Percentiles rank a stretch among this genome's conserved stretches.
These are phyloP conservation scores for Candida endomychidarum DNA, from an alignment of 805 yeast genomes.

Conservation along the genomic window DNA sequence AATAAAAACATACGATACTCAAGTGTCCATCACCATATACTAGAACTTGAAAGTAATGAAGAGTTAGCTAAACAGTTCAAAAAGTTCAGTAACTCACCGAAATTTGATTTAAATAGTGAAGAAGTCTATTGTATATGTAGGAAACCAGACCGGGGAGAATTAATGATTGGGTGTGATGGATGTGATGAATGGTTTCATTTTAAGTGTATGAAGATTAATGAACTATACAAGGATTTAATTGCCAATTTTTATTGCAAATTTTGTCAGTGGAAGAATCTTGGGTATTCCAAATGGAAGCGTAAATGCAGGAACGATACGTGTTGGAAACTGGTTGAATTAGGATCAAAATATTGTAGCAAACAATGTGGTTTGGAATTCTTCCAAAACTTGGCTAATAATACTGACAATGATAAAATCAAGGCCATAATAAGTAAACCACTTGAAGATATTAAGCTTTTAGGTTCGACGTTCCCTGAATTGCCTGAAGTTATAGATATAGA, in stretches of 20 bases:
- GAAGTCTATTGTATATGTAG: constrained; percentile 78
- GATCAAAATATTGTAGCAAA: constrained; percentile 70
- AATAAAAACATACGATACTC: background rate
- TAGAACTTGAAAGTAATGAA: constrained; percentile 23
- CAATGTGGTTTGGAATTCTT: constrained; percentile 62
- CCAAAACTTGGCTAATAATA: constrained; percentile 1
- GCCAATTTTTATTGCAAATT: constrained; percentile 69
- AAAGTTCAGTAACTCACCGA: constrained; percentile 34
- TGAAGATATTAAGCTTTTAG: constrained; percentile 24
- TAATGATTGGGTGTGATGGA: constrained; percentile 94
- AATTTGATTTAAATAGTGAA: constrained; percentile 51
- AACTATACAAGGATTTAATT: constrained; percentile 53
- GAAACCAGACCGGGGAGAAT: constrained; percentile 63
- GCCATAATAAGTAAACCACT: constrained; percentile 19
- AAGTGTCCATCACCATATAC: constrained; percentile 7
- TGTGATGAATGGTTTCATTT: constrained; percentile 97
- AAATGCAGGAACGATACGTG: constrained; percentile 69
- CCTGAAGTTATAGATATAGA: constrained; percentile 28
- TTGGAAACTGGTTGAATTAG: constrained; percentile 47
- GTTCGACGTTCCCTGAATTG: constrained; percentile 44
- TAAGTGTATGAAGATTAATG: constrained; percentile 63
- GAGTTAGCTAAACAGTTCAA: constrained; percentile 39
- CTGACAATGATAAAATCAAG: constrained; percentile 2
- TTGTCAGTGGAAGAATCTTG: constrained; percentile 57
- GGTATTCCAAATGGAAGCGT: constrained; percentile 67